These are phyloP conservation scores for Boletus patriciae DNA, from an alignment of 768 basidiomycete species.

Conservation along the genomic window DNA sequence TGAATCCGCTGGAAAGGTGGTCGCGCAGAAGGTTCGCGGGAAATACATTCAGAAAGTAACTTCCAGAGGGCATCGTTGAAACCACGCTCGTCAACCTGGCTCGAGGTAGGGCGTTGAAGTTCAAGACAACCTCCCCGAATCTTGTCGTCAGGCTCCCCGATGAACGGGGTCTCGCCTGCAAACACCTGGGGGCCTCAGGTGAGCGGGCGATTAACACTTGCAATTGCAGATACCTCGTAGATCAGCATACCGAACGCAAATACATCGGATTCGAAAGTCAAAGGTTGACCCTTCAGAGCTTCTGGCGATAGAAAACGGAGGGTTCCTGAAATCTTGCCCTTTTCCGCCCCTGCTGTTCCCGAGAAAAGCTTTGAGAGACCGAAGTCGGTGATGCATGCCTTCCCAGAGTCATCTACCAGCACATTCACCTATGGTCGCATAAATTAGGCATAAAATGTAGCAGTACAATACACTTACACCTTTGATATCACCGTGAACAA, in stretches of 20 bases:
- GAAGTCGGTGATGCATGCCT: slow-evolving; percentile 36
- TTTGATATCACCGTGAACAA: slow-evolving; percentile 34
- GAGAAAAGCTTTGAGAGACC: slow-evolving; percentile 32
- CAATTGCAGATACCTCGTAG: slow-evolving; percentile 21
- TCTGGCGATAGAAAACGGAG: slow-evolving; percentile 36
- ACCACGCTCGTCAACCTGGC: not conserved
- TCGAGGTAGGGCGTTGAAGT: not conserved
- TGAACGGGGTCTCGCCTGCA: slow-evolving; percentile 9
- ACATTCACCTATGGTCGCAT: slow-evolving; percentile 29
- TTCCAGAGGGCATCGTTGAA: slow-evolving; percentile 6
- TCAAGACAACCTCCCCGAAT: not conserved
- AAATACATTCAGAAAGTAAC: slow-evolving; percentile 5
- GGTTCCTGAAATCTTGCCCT: slow-evolving; percentile 23
- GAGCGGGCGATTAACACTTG: not conserved
- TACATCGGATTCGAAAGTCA: slow-evolving; percentile 27
- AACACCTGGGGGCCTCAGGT: slow-evolving; percentile 6
- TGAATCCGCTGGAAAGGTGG: slow-evolving; percentile 7
- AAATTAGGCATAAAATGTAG: not conserved
- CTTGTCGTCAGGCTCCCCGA: not conserved
- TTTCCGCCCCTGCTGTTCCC: slow-evolving; percentile 16
- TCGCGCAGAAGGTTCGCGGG: not conserved
- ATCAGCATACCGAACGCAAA: slow-evolving; percentile 36
- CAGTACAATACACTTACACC: slow-evolving; percentile 14
- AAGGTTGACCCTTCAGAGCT: slow-evolving; percentile 10
- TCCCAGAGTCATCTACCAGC: slow-evolving; percentile 31